Conservation (phyloP, 768 basidiomycete genomes). For the Ramaria rubella region DNA sequence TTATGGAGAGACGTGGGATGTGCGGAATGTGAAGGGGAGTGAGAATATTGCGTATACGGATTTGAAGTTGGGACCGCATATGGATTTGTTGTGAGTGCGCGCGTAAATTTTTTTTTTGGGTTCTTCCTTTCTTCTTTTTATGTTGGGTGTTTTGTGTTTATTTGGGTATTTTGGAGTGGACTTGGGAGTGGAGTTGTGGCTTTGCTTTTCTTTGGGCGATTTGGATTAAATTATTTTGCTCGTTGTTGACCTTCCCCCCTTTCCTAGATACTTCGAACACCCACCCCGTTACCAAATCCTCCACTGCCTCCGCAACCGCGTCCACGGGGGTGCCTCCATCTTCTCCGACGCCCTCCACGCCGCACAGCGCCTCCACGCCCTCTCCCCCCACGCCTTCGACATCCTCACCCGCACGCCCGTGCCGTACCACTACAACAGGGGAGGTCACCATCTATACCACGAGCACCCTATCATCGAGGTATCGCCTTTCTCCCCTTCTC, state of each 20-base stretch:
- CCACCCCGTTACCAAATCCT: constrained; percentile 91
- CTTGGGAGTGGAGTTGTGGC: too few species aligned
- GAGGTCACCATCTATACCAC: constrained; percentile 72
- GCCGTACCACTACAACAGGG: constrained; percentile 89
- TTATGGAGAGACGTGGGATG: constrained; percentile 88
- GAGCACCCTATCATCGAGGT: constrained; percentile 75
- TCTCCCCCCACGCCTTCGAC: constrained; percentile 46
- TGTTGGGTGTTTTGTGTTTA: background rate
- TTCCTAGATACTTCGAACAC: constrained; percentile 73
- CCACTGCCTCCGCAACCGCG: constrained; percentile 82
- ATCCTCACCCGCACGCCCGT: constrained; percentile 58
- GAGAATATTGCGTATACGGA: constrained; percentile 95
- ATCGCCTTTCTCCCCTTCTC: constrained; percentile 22
- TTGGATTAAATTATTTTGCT: too few species aligned
- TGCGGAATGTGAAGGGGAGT: constrained; percentile 65
- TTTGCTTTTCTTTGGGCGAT: too few species aligned
- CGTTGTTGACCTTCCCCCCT: too few species aligned
- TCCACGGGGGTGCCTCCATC: constrained; percentile 75
- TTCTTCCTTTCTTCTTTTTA: too few species aligned
- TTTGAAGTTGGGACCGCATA: constrained; percentile 79
- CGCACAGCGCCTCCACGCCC: constrained; percentile 44
- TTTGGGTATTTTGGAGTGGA: too few species aligned
- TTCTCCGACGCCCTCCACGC: constrained; percentile 78
- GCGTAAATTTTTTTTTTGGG: too few species aligned
- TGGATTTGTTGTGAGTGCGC: constrained; percentile 90